Percentiles rank a stretch among this genome's conserved stretches.
phyloP scores from a whole-genome alignment of 441 rosid species.

The Lepidium campestre region DNA sequence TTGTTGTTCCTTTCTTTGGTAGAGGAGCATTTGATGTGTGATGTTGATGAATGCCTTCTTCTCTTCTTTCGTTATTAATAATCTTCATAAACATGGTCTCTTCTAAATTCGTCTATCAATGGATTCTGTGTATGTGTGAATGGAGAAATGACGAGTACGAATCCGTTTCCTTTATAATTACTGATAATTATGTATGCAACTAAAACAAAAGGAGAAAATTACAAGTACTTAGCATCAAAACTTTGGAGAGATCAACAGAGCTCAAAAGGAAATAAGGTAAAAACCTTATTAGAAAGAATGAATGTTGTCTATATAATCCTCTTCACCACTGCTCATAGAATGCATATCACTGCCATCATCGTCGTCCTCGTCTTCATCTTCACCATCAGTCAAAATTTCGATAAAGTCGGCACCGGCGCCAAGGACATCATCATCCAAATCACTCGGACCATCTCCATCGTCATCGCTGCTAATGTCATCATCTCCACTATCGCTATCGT shows the following conservation, averaged over 20 bases:
- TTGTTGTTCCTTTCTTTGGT: neutral
- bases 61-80: neutral
- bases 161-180: neutral
- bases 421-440: slow-evolving; percentile 64
- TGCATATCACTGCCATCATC: slow-evolving; percentile 62
- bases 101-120: neutral
- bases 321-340: slow-evolving; percentile 80
- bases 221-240: slow-evolving; percentile 20
- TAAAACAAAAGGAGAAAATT: neutral
- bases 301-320: slow-evolving; percentile 42
- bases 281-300: slow-evolving; percentile 30
- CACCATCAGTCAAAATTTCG: slow-evolving; percentile 46
- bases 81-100: neutral
- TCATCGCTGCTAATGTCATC: slow-evolving; percentile 63
- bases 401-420: slow-evolving; percentile 49
- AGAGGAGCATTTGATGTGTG: neutral
- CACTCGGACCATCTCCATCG: slow-evolving; percentile 60
- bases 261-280: neutral
- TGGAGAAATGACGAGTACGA: neutral
- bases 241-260: slow-evolving; percentile 12
- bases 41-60: neutral
- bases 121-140: neutral
- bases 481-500: slow-evolving; percentile 76
- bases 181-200: neutral
- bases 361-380: slow-evolving; percentile 38